These are phyloP conservation scores for Eucalyptus fibrosa DNA, from an alignment of 345 rosid genomes.

Conservation along the genomic window DNA sequence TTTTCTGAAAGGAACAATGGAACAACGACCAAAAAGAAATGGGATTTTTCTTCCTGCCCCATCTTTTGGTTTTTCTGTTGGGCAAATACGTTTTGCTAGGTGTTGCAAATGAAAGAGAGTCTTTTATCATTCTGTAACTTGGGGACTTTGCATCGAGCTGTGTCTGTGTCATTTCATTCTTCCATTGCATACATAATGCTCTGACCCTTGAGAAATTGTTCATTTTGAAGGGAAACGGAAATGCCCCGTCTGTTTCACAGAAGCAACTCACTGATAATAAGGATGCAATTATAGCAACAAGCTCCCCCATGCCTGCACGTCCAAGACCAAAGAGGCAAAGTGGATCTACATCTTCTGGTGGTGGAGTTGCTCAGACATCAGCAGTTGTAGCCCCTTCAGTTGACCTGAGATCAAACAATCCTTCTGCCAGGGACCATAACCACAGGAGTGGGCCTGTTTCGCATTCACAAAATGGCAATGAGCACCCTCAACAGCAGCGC, in stretches of 20 bases:
- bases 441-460: constrained; percentile 43
- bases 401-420: constrained; percentile 15
- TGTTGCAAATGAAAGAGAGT: not conserved
- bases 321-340: constrained; percentile 33
- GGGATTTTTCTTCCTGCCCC: not conserved
- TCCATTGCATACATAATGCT: not conserved
- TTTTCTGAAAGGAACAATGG: not conserved
- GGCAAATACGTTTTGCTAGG: not conserved
- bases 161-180: not conserved
- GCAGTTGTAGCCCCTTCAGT: constrained; percentile 13
- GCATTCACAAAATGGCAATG: constrained; percentile 35
- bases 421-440: constrained; percentile 41
- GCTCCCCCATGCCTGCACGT: constrained; percentile 9
- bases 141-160: not conserved
- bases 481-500: constrained; percentile 52
- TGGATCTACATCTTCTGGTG: constrained; percentile 17
- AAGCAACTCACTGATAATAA: constrained; percentile 19
- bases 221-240: constrained; percentile 20
- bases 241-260: constrained; percentile 5
- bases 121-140: not conserved
- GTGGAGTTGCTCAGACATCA: constrained; percentile 20
- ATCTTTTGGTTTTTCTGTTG: not conserved
- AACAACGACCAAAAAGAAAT: not conserved
- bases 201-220: not conserved
- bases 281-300: constrained; percentile 16